These are phyloP conservation scores for Fusarium longipes DNA, from an alignment of 2,329 filamentous ascomycete species.

Conservation along the genomic window DNA sequence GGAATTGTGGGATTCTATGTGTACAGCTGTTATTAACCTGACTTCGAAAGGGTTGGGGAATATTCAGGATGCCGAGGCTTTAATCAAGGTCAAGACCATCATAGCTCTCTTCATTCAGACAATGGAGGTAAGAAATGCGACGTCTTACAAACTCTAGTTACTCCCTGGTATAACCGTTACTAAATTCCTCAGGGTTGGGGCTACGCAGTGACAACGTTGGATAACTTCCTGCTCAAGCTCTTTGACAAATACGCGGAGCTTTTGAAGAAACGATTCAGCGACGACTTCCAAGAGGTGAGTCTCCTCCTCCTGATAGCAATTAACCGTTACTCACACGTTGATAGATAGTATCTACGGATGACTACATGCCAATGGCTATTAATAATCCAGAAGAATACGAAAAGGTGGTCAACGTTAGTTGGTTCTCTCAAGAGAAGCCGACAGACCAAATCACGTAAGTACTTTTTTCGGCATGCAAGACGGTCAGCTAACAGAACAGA, in stretches of 20 bases:
- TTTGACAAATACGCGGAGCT: constrained; percentile 96
- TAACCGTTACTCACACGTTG: constrained; percentile 11
- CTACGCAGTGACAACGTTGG: constrained; percentile 84
- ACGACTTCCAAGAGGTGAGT: constrained; percentile 89
- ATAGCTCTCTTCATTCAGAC: constrained; percentile 96
- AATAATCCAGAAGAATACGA: constrained; percentile 91
- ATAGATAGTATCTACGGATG: constrained; percentile 85
- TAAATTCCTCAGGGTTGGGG: constrained; percentile 90
- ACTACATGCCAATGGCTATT: constrained; percentile 99
- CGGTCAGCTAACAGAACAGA: constrained; percentile 55
- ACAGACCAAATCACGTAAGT: constrained; percentile 78
- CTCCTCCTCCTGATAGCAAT: not conserved
- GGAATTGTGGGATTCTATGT: constrained; percentile 98
- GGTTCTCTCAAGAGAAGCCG: constrained; percentile 88
- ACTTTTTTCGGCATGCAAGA: not conserved
- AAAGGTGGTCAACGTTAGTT: constrained; percentile 94
- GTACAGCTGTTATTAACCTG: constrained; percentile 83
- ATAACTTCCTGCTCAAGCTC: constrained; percentile 85
- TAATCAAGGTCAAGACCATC: constrained; percentile 94
- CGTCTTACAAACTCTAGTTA: constrained; percentile 69
- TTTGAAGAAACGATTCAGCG: constrained; percentile 89
- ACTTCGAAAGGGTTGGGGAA: constrained; percentile 82
- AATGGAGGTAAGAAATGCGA: constrained; percentile 89
- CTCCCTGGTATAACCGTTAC: constrained; percentile 64
- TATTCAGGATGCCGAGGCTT: constrained; percentile 86